These are phyloP conservation scores for Mychonastes homosphaera DNA, from an alignment of 139 green algal genomes.

Conservation along the genomic window DNA sequence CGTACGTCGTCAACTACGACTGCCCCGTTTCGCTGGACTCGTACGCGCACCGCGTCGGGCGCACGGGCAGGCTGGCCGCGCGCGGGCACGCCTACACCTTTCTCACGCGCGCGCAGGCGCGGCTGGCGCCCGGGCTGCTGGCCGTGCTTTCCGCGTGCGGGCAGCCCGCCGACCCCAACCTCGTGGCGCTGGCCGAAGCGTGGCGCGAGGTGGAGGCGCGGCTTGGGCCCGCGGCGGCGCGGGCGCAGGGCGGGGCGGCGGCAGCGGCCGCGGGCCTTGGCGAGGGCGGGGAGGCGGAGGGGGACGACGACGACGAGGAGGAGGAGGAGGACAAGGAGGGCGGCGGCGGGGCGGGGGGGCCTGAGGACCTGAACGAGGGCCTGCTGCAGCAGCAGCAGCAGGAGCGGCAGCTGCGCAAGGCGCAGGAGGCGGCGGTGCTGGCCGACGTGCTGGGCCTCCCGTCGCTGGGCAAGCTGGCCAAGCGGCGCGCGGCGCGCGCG, in stretches of 20 bases:
- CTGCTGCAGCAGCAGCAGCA: slow-evolving; percentile 12
- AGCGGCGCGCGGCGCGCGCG: too few relatives aligned
- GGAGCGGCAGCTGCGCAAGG: neutral
- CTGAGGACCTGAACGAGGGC: slow-evolving; percentile 27
- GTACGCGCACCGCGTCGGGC: slow-evolving; percentile 88
- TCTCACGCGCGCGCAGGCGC: slow-evolving; percentile 59
- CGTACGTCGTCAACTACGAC: slow-evolving; percentile 85
- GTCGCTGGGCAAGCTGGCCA: slow-evolving; percentile 5
- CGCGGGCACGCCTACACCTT: slow-evolving; percentile 79
- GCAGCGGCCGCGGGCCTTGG: neutral
- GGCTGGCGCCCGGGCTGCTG: slow-evolving; percentile 49
- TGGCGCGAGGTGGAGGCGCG: slow-evolving; percentile 35
- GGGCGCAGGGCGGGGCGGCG: neutral
- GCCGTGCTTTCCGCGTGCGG: slow-evolving; percentile 50
- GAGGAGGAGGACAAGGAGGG: slow-evolving; percentile 7
- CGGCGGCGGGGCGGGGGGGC: neutral
- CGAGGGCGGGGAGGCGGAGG: slow-evolving; percentile 2
- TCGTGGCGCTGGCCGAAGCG: slow-evolving; percentile 54
- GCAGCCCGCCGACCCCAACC: slow-evolving; percentile 70
- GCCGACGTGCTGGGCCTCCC: slow-evolving; percentile 6
- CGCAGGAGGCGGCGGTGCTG: neutral
- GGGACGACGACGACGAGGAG: slow-evolving; percentile 1
- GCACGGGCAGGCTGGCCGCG: slow-evolving; percentile 75
- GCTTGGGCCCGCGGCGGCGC: slow-evolving; percentile 16
- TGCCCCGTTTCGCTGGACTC: slow-evolving; percentile 70